Conservation (phyloP, 83 land plant species). For the Picea abies region DNA sequence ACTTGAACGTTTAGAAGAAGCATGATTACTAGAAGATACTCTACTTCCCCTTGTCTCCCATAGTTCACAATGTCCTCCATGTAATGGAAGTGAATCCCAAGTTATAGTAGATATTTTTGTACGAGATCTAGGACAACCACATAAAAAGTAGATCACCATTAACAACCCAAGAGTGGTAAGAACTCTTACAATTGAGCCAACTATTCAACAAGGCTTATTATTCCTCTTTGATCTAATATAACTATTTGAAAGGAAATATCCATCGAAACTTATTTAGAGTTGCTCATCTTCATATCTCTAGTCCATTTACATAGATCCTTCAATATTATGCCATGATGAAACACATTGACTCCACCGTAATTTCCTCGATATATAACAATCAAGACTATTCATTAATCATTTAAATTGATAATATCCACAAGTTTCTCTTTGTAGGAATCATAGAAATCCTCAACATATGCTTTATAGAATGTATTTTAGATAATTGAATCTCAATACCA, state of each 20-base stretch:
- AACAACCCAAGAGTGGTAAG: slow-evolving; percentile 27
- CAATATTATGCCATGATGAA: no score
- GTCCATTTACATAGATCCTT: slow-evolving; percentile 43
- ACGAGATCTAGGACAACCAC: slow-evolving; percentile 25
- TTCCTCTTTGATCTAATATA: background rate
- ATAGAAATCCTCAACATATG: no score
- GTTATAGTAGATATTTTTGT: slow-evolving; percentile 22
- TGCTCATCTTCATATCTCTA: slow-evolving; percentile 61
- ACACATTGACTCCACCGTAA: no score
- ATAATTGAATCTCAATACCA: no score
- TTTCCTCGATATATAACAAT: no score
- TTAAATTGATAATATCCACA: no score
- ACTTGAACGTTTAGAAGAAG: slow-evolving; percentile 56
- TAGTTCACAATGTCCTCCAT: slow-evolving; percentile 55
- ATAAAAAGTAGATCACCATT: slow-evolving; percentile 34
- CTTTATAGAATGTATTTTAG: no score
- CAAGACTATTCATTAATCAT: no score
- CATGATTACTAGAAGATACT: slow-evolving; percentile 38
- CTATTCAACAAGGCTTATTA: background rate
- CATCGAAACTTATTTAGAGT: background rate
- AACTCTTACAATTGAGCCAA: slow-evolving; percentile 26
- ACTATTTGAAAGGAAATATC: background rate
- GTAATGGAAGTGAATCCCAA: slow-evolving; percentile 62
- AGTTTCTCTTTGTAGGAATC: no score
- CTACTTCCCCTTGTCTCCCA: slow-evolving; percentile 34